Percentiles rank a stretch among this genome's conserved stretches.
Conservation (phyloP, 768 basidiomycete species). For the Tulasnella sp. region DNA sequence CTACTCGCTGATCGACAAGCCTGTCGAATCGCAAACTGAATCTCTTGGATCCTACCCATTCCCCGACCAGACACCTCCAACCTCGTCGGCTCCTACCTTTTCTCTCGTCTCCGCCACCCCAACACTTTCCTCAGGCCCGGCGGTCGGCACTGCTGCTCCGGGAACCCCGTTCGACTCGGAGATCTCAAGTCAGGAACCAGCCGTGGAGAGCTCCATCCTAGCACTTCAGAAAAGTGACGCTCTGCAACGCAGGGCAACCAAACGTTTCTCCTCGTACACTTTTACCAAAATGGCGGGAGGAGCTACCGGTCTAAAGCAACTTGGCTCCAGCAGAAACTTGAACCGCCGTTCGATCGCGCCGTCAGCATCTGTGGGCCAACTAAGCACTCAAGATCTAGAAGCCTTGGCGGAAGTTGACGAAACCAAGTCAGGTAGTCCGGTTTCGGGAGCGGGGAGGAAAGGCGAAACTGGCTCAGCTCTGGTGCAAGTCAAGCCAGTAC, state of each 20-base stretch:
- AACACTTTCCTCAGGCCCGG: neutral
- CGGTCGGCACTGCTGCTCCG: conserved; percentile 16
- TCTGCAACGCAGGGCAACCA: conserved; percentile 83
- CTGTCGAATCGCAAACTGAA: conserved; percentile 26
- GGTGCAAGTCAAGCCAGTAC: neutral
- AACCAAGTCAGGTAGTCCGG: neutral
- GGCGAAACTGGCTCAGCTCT: neutral
- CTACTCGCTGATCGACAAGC: conserved; percentile 69
- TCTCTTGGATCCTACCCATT: neutral
- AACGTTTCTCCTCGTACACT: conserved; percentile 91
- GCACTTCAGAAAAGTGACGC: conserved; percentile 79
- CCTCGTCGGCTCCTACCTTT: neutral
- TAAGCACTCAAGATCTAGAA: conserved; percentile 61
- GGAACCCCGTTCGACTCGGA: conserved; percentile 24
- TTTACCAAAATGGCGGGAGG: conserved; percentile 83
- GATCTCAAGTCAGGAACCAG: conserved; percentile 28
- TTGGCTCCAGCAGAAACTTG: conserved; percentile 23
- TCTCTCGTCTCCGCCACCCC: conserved; percentile 28
- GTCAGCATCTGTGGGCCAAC: conserved; percentile 33
- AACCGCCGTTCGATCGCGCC: conserved; percentile 44
- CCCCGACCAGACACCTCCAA: neutral
- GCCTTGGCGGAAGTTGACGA: conserved; percentile 68
- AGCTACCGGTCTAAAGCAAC: conserved; percentile 26
- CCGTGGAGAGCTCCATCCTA: conserved; percentile 69
- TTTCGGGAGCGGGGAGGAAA: neutral